Evolutionary conservation across 2,329 filamentous ascomycete genomes (phyloP).

Genomic region (Bertia moriformis): DNA sequence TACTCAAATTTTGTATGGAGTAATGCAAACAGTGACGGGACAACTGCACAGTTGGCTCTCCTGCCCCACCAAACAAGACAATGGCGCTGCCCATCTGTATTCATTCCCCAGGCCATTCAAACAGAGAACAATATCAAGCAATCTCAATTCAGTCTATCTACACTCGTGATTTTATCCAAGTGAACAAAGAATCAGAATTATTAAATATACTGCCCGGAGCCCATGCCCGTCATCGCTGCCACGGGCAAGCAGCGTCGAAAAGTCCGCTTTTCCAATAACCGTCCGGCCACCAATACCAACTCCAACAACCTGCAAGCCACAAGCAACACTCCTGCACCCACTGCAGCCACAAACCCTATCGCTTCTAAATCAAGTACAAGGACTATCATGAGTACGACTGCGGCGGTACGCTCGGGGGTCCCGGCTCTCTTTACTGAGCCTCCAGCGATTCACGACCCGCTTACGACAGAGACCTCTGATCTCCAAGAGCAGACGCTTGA

Average conservation of each 20-base stretch:
- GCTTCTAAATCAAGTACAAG: background rate
- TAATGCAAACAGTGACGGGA: no score
- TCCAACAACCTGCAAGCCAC: background rate
- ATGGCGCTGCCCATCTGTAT: no score
- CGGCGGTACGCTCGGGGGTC: background rate
- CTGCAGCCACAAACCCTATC: background rate
- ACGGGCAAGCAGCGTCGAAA: background rate
- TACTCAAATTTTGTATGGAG: no score
- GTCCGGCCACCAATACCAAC: background rate
- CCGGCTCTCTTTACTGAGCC: background rate
- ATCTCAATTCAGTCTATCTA: no score
- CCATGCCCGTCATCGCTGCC: background rate
- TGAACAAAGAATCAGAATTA: no score
- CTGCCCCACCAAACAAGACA: no score
- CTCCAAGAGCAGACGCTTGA: slow-evolving; percentile 36
- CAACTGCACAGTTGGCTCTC: no score
- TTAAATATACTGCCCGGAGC: no score
- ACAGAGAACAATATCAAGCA: no score
- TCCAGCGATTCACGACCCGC: slow-evolving; percentile 3
- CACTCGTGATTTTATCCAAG: no score
- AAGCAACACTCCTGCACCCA: background rate
- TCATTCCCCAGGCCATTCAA: no score
- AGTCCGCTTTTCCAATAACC: background rate
- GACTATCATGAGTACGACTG: background rate
- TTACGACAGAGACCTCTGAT: slow-evolving; percentile 36